Evolutionary conservation across 352 stramenopile genomes (phyloP).

Genomic region (Phytophthora hybrid): DNA sequence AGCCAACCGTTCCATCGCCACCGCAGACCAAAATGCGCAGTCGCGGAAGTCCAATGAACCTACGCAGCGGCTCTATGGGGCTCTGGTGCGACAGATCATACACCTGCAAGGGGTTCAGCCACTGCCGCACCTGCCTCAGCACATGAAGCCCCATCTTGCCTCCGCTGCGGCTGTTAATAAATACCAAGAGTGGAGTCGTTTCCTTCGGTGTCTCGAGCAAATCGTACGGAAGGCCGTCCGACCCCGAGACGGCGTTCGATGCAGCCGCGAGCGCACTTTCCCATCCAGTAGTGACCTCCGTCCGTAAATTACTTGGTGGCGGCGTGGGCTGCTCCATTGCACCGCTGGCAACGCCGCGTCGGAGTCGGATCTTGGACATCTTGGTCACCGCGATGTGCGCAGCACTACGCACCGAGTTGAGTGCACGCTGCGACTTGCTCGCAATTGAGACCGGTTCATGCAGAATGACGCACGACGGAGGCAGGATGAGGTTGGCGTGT

Average conservation of each 20-base stretch:
- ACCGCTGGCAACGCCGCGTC: conserved; percentile 36
- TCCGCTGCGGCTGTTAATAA: conserved; percentile 96
- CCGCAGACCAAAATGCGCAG: conserved; percentile 95
- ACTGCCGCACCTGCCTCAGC: conserved; percentile 90
- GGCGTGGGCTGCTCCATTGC: conserved; percentile 14
- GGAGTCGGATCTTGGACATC: conserved; percentile 77
- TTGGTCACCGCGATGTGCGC: conserved; percentile 74
- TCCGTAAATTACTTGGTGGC: conserved; percentile 26
- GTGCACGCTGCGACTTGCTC: conserved; percentile 68
- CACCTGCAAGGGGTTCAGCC: conserved; percentile 97
- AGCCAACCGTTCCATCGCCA: conserved; percentile 95
- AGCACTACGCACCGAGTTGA: conserved; percentile 74
- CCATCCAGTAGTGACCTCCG: conserved; percentile 21
- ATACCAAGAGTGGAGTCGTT: conserved; percentile 83
- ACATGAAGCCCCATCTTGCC: conserved; percentile 94
- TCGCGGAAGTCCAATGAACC: conserved; percentile 89
- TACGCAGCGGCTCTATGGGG: conserved; percentile 91
- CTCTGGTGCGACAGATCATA: conserved; percentile 94
- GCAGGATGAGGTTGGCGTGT: conserved; percentile 73
- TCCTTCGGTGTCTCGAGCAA: conserved; percentile 58
- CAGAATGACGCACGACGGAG: conserved; percentile 67
- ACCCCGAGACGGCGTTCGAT: conserved; percentile 32
- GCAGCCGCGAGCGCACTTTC: conserved; percentile 27
- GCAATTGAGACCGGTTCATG: conserved; percentile 39
- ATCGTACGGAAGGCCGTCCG: conserved; percentile 60